Evolutionary conservation across 1,139 yeast genomes (phyloP).

Genomic region (Blastobotrys buckinghamii): DNA sequence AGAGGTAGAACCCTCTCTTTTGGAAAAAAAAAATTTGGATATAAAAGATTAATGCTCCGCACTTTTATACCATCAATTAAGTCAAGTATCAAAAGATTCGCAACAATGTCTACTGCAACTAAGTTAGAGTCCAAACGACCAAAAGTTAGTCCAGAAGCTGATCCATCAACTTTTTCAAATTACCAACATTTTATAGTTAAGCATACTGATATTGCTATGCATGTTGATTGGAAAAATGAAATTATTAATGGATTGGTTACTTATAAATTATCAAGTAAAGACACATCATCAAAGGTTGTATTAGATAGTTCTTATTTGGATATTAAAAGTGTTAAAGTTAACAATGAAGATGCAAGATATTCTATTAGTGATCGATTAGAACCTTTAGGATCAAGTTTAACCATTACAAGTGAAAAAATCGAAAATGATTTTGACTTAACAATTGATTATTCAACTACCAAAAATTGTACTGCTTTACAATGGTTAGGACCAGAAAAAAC

Average conservation of each 20-base stretch:
- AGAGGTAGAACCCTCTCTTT: neutral
- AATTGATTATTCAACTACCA: slow-evolving; percentile 61
- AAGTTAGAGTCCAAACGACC: slow-evolving; percentile 18
- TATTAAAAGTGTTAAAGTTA: slow-evolving; percentile 43
- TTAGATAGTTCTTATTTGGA: slow-evolving; percentile 67
- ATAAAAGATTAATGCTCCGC: neutral
- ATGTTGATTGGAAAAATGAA: slow-evolving; percentile 50
- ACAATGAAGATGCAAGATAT: slow-evolving; percentile 37
- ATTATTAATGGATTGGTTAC: slow-evolving; percentile 52
- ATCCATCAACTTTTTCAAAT: slow-evolving; percentile 73
- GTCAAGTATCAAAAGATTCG: neutral
- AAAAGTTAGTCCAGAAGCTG: slow-evolving; percentile 32
- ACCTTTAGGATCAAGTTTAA: slow-evolving; percentile 63
- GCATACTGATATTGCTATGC: slow-evolving; percentile 48
- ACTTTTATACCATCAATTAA: neutral
- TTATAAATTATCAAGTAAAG: slow-evolving; percentile 38
- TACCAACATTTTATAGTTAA: slow-evolving; percentile 49
- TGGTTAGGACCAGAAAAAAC: slow-evolving; percentile 76
- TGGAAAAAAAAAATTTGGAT: neutral
- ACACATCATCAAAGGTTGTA: slow-evolving; percentile 34
- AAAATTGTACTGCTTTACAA: slow-evolving; percentile 76
- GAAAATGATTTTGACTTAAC: slow-evolving; percentile 31
- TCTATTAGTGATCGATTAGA: slow-evolving; percentile 46
- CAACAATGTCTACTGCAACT: slow-evolving; percentile 11
- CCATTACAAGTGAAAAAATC: slow-evolving; percentile 28